Evolutionary conservation across 345 rosid species (phyloP).

Genomic region (Stellera chamaejasme): DNA sequence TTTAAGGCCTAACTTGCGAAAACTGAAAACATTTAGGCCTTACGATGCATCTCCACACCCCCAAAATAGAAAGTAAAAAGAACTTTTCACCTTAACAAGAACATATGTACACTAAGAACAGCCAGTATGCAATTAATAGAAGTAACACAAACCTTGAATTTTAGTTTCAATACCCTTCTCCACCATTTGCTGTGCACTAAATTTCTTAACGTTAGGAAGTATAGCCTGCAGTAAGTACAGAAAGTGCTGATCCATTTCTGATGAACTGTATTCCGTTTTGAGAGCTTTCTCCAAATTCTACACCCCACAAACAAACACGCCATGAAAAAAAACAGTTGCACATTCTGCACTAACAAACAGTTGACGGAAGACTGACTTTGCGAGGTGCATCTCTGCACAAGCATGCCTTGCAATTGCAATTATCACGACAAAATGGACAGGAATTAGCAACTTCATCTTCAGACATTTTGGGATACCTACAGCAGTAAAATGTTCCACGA

Average conservation of each 20-base stretch:
- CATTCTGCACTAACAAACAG: not conserved
- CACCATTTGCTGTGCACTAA: constrained; percentile 26
- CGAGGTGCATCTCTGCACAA: constrained; percentile 29
- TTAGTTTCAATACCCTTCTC: constrained; percentile 27
- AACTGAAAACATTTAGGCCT: too few relatives aligned
- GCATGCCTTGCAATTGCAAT: constrained; percentile 61
- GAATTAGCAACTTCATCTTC: constrained; percentile 29
- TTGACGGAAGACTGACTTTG: constrained; percentile 19
- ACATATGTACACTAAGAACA: too few relatives aligned
- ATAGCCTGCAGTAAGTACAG: constrained; percentile 19
- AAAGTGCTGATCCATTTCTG: constrained; percentile 18
- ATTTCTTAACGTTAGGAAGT: constrained; percentile 25
- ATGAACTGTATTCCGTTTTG: not conserved
- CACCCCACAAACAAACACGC: not conserved
- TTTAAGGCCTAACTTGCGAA: too few relatives aligned
- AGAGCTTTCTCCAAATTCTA: not conserved
- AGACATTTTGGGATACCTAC: constrained; percentile 36
- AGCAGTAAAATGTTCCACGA: not conserved
- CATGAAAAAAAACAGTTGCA: not conserved
- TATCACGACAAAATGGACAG: constrained; percentile 40
- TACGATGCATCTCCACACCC: too few relatives aligned
- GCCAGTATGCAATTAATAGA: not conserved
- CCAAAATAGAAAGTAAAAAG: too few relatives aligned
- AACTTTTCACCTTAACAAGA: too few relatives aligned
- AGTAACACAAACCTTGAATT: constrained; percentile 22